These are phyloP conservation scores for Fusarium duplospermum DNA, from an alignment of 2,329 filamentous ascomycete species.

Conservation along the genomic window DNA sequence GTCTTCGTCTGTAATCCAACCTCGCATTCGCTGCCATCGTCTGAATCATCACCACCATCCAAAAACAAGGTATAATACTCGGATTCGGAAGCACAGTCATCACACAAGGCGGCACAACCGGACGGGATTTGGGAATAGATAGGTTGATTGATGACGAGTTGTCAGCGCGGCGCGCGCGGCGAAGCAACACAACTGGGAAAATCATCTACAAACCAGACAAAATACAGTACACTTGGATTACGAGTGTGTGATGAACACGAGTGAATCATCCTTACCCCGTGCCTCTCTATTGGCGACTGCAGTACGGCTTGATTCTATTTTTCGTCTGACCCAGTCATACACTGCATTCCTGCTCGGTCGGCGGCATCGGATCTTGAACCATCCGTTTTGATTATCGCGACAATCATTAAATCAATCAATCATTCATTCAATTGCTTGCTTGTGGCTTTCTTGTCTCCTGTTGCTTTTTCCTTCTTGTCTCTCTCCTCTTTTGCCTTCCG, in stretches of 20 bases:
- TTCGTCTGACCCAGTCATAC: background rate
- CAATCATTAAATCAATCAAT: background rate
- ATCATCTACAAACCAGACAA: background rate
- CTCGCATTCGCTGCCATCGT: constrained; percentile 22
- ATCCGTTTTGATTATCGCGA: constrained; percentile 14
- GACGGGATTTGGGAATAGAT: constrained; percentile 5
- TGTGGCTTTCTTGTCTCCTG: constrained; percentile 12
- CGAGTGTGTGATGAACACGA: constrained; percentile 12
- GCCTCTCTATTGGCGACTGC: constrained; percentile 30
- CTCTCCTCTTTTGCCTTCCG: constrained; percentile 22
- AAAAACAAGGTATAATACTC: constrained; percentile 5
- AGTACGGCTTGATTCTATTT: constrained; percentile 17
- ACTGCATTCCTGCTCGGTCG: background rate
- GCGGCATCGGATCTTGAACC: background rate
- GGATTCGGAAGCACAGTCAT: constrained; percentile 27
- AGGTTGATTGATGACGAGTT: constrained; percentile 23
- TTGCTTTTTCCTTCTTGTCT: constrained; percentile 34
- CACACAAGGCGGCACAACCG: constrained; percentile 26
- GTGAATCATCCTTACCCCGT: constrained; percentile 21
- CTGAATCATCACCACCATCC: constrained; percentile 28
- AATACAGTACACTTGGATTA: background rate
- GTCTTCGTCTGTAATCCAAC: constrained; percentile 21
- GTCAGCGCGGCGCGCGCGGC: constrained; percentile 27
- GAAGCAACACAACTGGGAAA: constrained; percentile 6
- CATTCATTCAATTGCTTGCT: background rate